These are phyloP conservation scores for Pistacia vera DNA, from an alignment of 345 rosid species.

Conservation along the genomic window DNA sequence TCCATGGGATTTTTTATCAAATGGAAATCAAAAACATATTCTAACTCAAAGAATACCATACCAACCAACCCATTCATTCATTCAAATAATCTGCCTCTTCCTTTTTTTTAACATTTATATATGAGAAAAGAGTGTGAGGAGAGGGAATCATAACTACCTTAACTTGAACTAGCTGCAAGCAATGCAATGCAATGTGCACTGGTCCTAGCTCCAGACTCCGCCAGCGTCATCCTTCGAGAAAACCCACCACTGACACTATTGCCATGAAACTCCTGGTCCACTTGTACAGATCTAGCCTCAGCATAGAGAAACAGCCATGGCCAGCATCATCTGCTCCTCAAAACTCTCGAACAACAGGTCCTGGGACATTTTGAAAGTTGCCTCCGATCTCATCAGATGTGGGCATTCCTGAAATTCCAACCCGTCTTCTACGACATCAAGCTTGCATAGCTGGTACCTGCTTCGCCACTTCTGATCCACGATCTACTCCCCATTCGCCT, in stretches of 20 bases:
- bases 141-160: constrained; percentile 26
- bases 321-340: constrained; percentile 98
- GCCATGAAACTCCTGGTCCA: constrained; percentile 68
- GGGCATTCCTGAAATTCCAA: constrained; percentile 41
- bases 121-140: constrained; percentile 10
- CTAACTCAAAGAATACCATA: constrained; percentile 10
- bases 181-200: constrained; percentile 4
- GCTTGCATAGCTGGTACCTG: constrained; percentile 69
- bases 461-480: constrained; percentile 64
- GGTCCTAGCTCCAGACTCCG: constrained; percentile 18
- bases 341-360: constrained; percentile 78
- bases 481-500: constrained; percentile 46
- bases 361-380: constrained; percentile 36
- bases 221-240: constrained; percentile 22
- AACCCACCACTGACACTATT: constrained; percentile 34
- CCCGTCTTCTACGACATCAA: constrained; percentile 53
- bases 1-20: not conserved
- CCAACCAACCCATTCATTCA: constrained; percentile 37
- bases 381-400: constrained; percentile 40
- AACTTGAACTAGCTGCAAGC: constrained; percentile 16
- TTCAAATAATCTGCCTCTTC: constrained; percentile 14
- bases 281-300: constrained; percentile 65
- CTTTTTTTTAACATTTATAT: constrained; percentile 24
- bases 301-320: constrained; percentile 93
- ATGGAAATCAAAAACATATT: not conserved